Evolutionary conservation across 2,329 filamentous ascomycete species (phyloP), one percentile per base, ranked within the genome.

Genomic region (Talaromyces sp.): DNA sequence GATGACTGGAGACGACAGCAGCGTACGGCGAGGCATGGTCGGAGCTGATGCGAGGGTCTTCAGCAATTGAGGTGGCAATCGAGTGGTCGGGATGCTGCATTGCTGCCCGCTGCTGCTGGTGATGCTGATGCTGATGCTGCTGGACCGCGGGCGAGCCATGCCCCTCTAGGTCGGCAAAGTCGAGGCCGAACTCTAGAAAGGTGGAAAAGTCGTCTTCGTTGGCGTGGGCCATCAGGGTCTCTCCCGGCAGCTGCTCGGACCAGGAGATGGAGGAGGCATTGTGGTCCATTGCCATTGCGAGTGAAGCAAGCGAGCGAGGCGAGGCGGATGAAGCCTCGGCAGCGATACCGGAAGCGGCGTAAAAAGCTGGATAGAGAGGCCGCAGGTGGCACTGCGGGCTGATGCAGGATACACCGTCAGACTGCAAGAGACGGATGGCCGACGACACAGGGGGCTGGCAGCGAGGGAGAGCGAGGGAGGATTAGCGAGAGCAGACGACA

Each of bases 151-250:
- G 41, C 3, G 68, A 62, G 69, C 73, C 66, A 68, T 74, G 70
- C 69, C 69, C 67, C 53, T 77, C 73, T 56, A 77, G 66, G 60
- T 77, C 75, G 66, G 76, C 58, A 62, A 80, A 79, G 41, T 76
- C 76, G 65, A 77, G 75, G 61, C 76, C 76, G 67, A 80, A 79
- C 58, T 80, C 77, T 61, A 81, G 75, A 61, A 80, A 77, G 60
- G 76, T 79, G 60, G 77, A 75, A 65, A 81, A 81, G 58, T 81
- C 79, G 63, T 81, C 79, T 29, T 79, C 76, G 57, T 73, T 65
- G 60, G 74, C 66, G 27, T 68, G 68, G 9, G 72, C 63, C 57
- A 78, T 73, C 63, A 79, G 72, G 46, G 72, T 66, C 56, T 75
- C 74, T 60, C 74, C 72, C 57, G 75, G 70, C 32, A 75, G 66